Evolutionary conservation across 2,329 filamentous ascomycete species (phyloP), one percentile per base, ranked within the genome.

Genomic region (Verticillium zaregamsianum): DNA sequence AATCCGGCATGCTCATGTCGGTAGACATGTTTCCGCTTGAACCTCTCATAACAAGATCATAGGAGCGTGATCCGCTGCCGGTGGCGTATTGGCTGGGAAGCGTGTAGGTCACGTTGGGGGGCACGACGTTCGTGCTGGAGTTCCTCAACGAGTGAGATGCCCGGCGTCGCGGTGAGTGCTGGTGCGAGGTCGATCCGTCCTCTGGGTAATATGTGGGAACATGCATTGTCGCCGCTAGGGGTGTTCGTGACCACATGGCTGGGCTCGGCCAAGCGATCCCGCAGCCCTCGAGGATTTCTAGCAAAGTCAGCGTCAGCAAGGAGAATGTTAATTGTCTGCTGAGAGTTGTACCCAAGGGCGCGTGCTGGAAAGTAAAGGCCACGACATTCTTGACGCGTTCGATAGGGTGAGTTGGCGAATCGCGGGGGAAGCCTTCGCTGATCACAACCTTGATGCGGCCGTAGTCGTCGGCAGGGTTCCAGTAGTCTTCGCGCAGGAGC

Each of bases 291-390:
- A 96, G 82, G 28, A 93, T 79, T 52, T 90, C 92, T 74, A 68
- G 57, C 67, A 23, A 65, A 25, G 8, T 31, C 35, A 33, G 63
- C 4, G 57, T 62, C 59, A 28, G 45, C 20, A 0, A 33, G 37
- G 5, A 31, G 23, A 28, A 28, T 5, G 28, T 4, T 28, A 6
- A 28, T 28, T 28, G 28, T 28, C 5, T 28, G 28, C 28, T 7
- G 8, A 40, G 17, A 6, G 32, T 75, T 81, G 66, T 77, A 94
- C 92, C 83, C 60, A 90, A 76, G 1, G 92, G 92, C 37, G 90
- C 92, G 78, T 95, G 91, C 70, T 95, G 91, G 68, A 96, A 96
- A 1, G 92, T 89, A 73, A 96, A 95, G 15, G 85, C 84, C 28
- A 93, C 84, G 55, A 92, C 75, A 68, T 93, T 91, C 70, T 89